Conservation (phyloP, 768 basidiomycete species). For the Trametes cubensis region DNA sequence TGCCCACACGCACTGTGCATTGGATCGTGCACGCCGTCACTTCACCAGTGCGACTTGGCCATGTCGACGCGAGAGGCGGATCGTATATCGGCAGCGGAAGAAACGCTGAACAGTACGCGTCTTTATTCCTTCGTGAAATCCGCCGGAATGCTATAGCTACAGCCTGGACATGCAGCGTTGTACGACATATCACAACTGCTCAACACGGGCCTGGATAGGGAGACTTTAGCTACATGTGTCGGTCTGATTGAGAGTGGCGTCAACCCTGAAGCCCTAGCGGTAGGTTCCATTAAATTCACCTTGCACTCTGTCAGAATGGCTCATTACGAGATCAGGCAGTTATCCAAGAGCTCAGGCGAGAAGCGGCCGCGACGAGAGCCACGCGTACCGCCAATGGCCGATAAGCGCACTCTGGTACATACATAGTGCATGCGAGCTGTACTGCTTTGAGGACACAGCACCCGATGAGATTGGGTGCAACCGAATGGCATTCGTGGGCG, state of each 20-base stretch:
- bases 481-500: too few relatives aligned
- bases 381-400: slow-evolving; percentile 36
- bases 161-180: slow-evolving; percentile 55
- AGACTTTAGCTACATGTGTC: slow-evolving; percentile 90
- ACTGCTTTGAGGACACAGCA: too few relatives aligned
- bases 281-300: slow-evolving; percentile 40
- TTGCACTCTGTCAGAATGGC: slow-evolving; percentile 4
- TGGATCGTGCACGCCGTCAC: background rate
- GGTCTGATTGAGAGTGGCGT: slow-evolving; percentile 91
- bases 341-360: slow-evolving; percentile 79
- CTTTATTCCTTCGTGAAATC: background rate
- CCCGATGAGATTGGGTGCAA: too few relatives aligned
- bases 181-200: slow-evolving; percentile 87
- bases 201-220: slow-evolving; percentile 86
- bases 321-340: slow-evolving; percentile 59
- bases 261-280: slow-evolving; percentile 90
- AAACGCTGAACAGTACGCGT: slow-evolving; percentile 22
- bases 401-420: slow-evolving; percentile 15
- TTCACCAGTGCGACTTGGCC: background rate
- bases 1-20: background rate
- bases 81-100: slow-evolving; percentile 18
- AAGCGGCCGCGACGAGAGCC: slow-evolving; percentile 50
- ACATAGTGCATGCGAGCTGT: background rate
- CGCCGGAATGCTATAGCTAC: background rate
- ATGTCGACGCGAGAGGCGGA: slow-evolving; percentile 23